Evolutionary conservation across 257 asterid species (phyloP).

Genomic region (Fraxinus cuspidata): DNA sequence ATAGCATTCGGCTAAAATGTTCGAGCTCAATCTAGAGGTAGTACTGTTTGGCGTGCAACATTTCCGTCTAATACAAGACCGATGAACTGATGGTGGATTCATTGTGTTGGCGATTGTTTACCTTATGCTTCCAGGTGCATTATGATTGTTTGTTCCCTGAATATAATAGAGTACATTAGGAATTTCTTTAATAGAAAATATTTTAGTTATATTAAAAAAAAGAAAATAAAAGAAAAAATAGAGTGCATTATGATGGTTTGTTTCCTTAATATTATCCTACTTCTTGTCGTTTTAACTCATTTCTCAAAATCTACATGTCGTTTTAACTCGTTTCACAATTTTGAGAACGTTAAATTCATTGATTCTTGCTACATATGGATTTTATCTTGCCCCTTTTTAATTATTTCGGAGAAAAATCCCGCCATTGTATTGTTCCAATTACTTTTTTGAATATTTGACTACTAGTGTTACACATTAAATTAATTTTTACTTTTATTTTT

Average conservation of each 20-base stretch:
- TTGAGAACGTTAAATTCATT: neutral
- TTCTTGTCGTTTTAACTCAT: conserved; percentile 1
- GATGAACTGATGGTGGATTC: conserved; percentile 8
- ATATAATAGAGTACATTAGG: too few species aligned
- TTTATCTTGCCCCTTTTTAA: too few species aligned
- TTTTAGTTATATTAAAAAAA: too few species aligned
- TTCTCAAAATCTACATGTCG: conserved; percentile 6
- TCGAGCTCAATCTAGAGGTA: neutral
- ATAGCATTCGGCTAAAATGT: conserved; percentile 17
- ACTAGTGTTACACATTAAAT: too few species aligned
- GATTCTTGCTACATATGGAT: too few species aligned
- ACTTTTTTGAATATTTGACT: too few species aligned
- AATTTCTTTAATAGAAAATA: too few species aligned
- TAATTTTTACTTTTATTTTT: too few species aligned
- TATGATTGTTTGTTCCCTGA: too few species aligned
- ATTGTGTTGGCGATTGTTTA: neutral
- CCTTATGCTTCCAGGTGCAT: neutral
- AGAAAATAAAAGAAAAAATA: too few species aligned
- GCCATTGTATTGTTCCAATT: too few species aligned
- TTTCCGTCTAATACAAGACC: neutral
- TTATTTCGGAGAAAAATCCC: too few species aligned
- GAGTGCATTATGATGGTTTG: neutral
- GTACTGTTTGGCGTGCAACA: neutral
- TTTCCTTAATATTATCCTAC: neutral
- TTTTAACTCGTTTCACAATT: conserved; percentile 24